Percentiles rank a stretch among this genome's conserved stretches.
These are phyloP conservation scores for Eucalyptus fibrosa DNA, from an alignment of 345 rosid species.

Conservation along the genomic window DNA sequence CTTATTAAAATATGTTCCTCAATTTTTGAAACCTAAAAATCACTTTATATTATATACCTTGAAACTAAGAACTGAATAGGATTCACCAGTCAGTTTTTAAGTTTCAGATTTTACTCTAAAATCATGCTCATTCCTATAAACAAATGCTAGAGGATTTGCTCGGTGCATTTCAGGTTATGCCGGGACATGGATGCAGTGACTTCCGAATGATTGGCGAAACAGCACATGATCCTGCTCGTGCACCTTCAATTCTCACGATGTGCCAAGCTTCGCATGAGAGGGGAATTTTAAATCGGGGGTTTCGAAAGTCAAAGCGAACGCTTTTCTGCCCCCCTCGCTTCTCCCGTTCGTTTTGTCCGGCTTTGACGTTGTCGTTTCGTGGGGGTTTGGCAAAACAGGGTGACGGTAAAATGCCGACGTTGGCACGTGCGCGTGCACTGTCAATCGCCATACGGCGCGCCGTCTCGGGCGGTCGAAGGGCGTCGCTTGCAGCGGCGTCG, in stretches of 20 bases:
- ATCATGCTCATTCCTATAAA: accelerated
- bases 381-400: neutral
- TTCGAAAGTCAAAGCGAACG: neutral
- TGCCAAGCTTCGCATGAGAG: neutral
- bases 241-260: neutral
- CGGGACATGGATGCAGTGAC: neutral
- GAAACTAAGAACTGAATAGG: accelerated
- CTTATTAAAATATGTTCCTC: too few species aligned
- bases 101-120: too few species aligned
- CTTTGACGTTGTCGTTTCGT: neutral
- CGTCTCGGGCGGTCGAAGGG: neutral
- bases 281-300: neutral
- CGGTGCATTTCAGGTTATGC: neutral
- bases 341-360: neutral
- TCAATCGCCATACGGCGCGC: neutral
- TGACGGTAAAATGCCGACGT: neutral
- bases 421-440: neutral
- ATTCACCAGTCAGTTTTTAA: accelerated
- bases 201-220: neutral
- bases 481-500: neutral
- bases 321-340: neutral
- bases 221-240: neutral
- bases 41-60: too few species aligned
- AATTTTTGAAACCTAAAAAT: accelerated
- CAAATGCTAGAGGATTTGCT: neutral